phyloP scores from a whole-genome alignment of 2,329 filamentous ascomycete genomes.

The Gremmenia infestans region DNA sequence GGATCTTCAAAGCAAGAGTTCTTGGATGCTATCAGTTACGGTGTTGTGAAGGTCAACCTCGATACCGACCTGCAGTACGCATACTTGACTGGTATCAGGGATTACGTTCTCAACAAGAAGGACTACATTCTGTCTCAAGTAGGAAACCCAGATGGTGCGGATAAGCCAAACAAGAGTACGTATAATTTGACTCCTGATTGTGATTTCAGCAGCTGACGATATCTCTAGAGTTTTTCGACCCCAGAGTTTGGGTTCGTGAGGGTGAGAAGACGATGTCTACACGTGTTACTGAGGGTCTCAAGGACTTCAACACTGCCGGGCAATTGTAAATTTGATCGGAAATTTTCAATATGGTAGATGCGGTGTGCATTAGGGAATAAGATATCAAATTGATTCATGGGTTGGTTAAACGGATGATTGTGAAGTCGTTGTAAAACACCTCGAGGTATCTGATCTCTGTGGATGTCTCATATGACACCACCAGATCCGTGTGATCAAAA shows the following conservation, averaged over 20 bases:
- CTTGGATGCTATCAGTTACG: slow-evolving; percentile 79
- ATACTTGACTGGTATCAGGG: slow-evolving; percentile 86
- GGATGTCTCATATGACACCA: too few relatives aligned
- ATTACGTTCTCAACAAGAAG: slow-evolving; percentile 92
- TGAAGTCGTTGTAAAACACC: too few relatives aligned
- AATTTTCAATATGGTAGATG: background rate
- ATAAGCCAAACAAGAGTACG: slow-evolving; percentile 95
- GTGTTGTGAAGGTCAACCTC: slow-evolving; percentile 99
- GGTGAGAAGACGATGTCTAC: slow-evolving; percentile 95
- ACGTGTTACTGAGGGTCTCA: slow-evolving; percentile 74
- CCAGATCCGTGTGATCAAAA: too few relatives aligned
- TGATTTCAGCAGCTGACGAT: background rate
- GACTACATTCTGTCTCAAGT: slow-evolving; percentile 85
- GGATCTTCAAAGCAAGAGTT: slow-evolving; percentile 90
- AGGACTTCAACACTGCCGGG: slow-evolving; percentile 84
- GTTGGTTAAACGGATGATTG: too few relatives aligned
- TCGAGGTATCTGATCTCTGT: too few relatives aligned
- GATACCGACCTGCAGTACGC: slow-evolving; percentile 98
- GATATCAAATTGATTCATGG: background rate
- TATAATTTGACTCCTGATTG: background rate
- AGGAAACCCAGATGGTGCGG: slow-evolving; percentile 89
- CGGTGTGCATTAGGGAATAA: background rate
- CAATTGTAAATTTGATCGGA: slow-evolving; percentile 55
- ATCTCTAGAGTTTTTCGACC: slow-evolving; percentile 21
- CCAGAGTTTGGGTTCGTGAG: slow-evolving; percentile 79